Conservation (phyloP, 2,329 filamentous ascomycete genomes). For the Fusarium mundagurra region DNA sequence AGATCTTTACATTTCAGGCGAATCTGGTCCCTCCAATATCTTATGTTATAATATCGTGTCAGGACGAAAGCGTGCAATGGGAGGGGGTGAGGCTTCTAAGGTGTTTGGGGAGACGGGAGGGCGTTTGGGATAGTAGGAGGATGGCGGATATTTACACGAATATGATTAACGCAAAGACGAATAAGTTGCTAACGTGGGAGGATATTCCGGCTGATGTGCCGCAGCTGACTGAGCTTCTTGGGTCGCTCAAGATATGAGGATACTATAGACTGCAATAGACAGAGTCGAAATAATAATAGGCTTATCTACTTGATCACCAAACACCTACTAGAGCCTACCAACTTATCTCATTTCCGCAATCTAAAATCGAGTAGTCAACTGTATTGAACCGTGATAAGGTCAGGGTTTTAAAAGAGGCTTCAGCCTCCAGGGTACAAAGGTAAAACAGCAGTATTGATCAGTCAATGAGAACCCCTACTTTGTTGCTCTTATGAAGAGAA, state of each 20-base stretch:
- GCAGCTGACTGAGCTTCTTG: not conserved
- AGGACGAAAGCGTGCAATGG: constrained; percentile 5
- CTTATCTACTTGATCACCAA: not conserved
- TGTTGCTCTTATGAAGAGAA: fast-evolving
- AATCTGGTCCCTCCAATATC: constrained; percentile 8
- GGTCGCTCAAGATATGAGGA: not conserved
- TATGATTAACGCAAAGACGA: constrained; percentile 8
- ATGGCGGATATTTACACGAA: constrained; percentile 11
- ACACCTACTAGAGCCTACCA: fast-evolving
- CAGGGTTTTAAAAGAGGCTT: too few species aligned
- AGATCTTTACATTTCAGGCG: constrained; percentile 7
- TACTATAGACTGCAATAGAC: not conserved
- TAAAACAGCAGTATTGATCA: fast-evolving
- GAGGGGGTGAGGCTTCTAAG: constrained; percentile 2
- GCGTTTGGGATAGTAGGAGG: constrained; percentile 22
- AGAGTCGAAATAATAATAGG: not conserved
- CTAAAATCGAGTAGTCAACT: too few species aligned
- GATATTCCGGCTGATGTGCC: constrained; percentile 9
- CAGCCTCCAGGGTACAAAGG: too few species aligned
- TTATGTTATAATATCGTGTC: constrained; percentile 16
- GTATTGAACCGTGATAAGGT: too few species aligned
- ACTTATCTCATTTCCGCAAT: too few species aligned
- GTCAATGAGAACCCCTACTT: too few species aligned
- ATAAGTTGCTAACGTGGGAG: not conserved
- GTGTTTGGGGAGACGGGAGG: not conserved